Conservation (phyloP, 495 filamentous ascomycete species). For the Apiosordaria backusii region DNA sequence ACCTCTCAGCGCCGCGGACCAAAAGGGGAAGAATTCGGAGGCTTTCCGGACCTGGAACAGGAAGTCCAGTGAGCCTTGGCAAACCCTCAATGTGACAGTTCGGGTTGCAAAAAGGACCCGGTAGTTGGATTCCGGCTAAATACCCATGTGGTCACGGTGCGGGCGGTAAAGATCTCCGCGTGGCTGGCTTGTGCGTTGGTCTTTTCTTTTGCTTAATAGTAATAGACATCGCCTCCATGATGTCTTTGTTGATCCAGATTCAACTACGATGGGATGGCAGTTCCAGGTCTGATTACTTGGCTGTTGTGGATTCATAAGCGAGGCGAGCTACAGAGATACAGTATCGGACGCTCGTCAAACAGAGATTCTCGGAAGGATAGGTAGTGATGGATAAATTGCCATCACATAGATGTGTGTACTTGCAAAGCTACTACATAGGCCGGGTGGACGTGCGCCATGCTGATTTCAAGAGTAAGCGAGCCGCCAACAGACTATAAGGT, state of each 20-base stretch:
- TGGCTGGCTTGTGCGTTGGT: not conserved
- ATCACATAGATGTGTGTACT: no score
- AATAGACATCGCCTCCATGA: not conserved
- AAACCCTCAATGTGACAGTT: not conserved
- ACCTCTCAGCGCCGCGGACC: not conserved
- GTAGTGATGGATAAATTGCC: no score
- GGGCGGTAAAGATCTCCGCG: not conserved
- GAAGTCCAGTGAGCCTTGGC: slow-evolving; percentile 2
- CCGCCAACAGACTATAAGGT: not conserved
- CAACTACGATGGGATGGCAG: not conserved
- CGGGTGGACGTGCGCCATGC: no score
- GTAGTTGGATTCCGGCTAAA: slow-evolving; percentile 6
- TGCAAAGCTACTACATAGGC: no score
- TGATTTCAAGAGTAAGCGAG: not conserved
- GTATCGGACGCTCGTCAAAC: no score
- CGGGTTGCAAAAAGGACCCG: not conserved
- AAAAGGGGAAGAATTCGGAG: not conserved
- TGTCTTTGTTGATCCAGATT: not conserved
- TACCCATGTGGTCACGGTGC: not conserved
- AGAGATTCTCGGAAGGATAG: no score
- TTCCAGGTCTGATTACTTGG: no score
- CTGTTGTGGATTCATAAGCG: no score
- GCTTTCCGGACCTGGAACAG: slow-evolving; percentile 3
- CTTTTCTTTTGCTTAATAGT: no score
- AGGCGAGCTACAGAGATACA: no score